phyloP scores from a whole-genome alignment of 140 eudicot species.

The Ambrosia hybrid region DNA sequence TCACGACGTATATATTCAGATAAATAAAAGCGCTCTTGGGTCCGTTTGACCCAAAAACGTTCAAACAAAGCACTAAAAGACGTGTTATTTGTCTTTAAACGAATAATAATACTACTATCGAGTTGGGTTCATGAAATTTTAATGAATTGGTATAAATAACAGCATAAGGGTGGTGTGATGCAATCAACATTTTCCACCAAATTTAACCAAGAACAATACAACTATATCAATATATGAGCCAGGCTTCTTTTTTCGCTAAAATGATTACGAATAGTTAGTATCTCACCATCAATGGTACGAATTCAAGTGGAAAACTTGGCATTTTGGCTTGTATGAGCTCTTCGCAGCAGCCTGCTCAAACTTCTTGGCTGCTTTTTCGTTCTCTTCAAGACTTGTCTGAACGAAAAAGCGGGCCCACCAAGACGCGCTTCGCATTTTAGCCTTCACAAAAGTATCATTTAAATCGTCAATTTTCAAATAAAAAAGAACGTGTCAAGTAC shows the following conservation, averaged over 20 bases:
- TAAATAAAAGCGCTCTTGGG: background rate
- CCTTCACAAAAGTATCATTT: slow-evolving; percentile 38
- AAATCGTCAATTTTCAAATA: slow-evolving; percentile 22
- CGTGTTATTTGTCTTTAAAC: slow-evolving; percentile 22
- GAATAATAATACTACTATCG: slow-evolving; percentile 33
- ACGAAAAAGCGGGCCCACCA: slow-evolving; percentile 87
- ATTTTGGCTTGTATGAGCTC: slow-evolving; percentile 52
- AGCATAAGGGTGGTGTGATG: slow-evolving; percentile 34
- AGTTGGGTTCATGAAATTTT: slow-evolving; percentile 20
- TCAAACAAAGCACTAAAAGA: slow-evolving; percentile 8
- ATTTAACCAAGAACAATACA: slow-evolving; percentile 28
- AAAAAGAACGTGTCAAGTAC: background rate
- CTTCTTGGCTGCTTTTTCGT: slow-evolving; percentile 67
- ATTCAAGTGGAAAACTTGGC: slow-evolving; percentile 81
- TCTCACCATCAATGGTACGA: slow-evolving; percentile 47
- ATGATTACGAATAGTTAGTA: slow-evolving; percentile 11
- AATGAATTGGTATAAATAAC: slow-evolving; percentile 31
- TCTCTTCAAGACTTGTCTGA: slow-evolving; percentile 70
- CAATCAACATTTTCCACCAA: slow-evolving; percentile 32
- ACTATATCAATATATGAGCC: slow-evolving; percentile 24
- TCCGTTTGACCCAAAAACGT: background rate
- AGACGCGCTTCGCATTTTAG: slow-evolving; percentile 74
- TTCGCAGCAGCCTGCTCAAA: slow-evolving; percentile 68
- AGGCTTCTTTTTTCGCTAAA: slow-evolving; percentile 26
- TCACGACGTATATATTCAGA: background rate